Conservation (phyloP, 305 asterid species). For the Withania somnifera region DNA sequence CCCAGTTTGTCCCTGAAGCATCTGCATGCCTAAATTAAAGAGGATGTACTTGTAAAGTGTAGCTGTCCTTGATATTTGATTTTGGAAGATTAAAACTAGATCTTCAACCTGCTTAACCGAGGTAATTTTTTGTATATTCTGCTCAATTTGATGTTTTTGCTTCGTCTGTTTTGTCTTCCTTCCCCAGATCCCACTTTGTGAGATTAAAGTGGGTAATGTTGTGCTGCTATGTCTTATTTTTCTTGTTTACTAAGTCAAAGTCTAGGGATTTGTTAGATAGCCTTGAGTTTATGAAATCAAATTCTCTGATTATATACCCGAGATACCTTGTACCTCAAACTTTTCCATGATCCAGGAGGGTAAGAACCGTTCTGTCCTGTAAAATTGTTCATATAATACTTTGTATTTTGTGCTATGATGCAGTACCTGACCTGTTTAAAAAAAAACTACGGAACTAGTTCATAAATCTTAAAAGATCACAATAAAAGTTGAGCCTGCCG, state of each 20-base stretch:
- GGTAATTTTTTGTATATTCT: background rate
- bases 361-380: background rate
- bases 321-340: background rate
- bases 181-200: no score
- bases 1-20: slow-evolving; percentile 54
- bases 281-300: background rate
- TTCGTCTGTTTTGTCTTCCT: background rate
- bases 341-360: background rate
- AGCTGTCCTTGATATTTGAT: slow-evolving; percentile 14
- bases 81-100: background rate
- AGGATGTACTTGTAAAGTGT: slow-evolving; percentile 10
- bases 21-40: slow-evolving; percentile 51
- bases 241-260: background rate
- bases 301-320: background rate
- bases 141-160: background rate
- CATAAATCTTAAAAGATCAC: background rate
- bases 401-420: background rate
- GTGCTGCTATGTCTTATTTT: no score
- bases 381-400: background rate
- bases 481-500: background rate
- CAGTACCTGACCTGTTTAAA: background rate
- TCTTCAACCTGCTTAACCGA: background rate
- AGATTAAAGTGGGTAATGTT: no score
- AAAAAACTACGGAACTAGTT: background rate
- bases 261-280: background rate